Base-by-base conservation (phyloP, 2,329 filamentous ascomycete genomes). In the Capronia americana region DNA sequence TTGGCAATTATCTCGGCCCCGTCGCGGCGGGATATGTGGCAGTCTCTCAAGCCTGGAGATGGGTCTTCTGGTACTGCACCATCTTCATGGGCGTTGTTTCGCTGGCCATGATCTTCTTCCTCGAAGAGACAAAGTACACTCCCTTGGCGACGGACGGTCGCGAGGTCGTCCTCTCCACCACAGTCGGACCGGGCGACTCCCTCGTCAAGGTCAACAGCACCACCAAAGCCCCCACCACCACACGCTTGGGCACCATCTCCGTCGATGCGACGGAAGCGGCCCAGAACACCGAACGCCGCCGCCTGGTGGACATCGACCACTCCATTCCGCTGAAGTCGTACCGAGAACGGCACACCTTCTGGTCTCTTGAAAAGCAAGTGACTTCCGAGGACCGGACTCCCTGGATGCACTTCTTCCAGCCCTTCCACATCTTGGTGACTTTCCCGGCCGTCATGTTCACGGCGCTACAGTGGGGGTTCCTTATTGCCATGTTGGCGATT, bases 381-480 rank as follows among this genome's bases (percentile, higher is more conserved):
- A 63, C 64, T 6, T 73, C 73, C 0, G 60, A 71, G 0, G 73
- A 74, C 6, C 50, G 75, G 1, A 72, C 53, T 11, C 48, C 77
- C 28, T 76, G 71, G 75, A 72, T 72, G 20, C 73, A 76, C 32
- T 75, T 72, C 53, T 75, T 75, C 41, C 74, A 75, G 12, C 77
- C 77, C 0, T 74, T 78, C 57, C 59, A 71, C 14, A 71, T 76
- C 1, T 68, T 80, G 3, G 65, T 70, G 24, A 65, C 68, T 0
- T 79, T 82, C 11, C 80, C 80, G 0, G 77, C 79, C 0, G 76
- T 82, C 10, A 56, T 79, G 26, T 81, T 79, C 58, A 77, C 77
- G 0, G 77, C 74, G 0, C 26, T 82, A 0, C 78, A 81, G 54
- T 81, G 80, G 51, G 79, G 78, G 2, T 75, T 74, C 0, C 72